phyloP scores from a whole-genome alignment of 768 basidiomycete species.

The Collybia nuda region DNA sequence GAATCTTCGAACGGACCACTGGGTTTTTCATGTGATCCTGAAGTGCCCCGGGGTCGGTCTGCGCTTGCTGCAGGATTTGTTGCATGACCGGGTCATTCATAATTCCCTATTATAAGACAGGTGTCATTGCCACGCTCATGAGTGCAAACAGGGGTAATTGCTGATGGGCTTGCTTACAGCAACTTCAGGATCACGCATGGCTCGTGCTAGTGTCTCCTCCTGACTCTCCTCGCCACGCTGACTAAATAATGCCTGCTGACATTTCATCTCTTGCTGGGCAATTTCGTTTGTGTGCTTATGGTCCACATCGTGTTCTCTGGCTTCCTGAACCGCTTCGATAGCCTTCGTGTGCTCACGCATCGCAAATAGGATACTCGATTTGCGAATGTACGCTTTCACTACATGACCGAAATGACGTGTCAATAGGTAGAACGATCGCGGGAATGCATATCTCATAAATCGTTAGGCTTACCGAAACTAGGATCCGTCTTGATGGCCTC shows the following conservation, averaged over 20 bases:
- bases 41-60: slow-evolving; percentile 82
- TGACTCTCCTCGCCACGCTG: slow-evolving; percentile 86
- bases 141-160: not conserved
- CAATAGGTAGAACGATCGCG: slow-evolving; percentile 1
- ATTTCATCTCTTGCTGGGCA: slow-evolving; percentile 74
- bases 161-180: slow-evolving; percentile 53
- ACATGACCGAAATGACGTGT: slow-evolving; percentile 4
- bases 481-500: slow-evolving; percentile 92
- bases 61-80: slow-evolving; percentile 92
- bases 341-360: slow-evolving; percentile 94
- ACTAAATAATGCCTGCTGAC: slow-evolving; percentile 73
- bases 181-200: slow-evolving; percentile 97
- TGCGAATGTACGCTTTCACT: slow-evolving; percentile 97
- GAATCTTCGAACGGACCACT: slow-evolving; percentile 73
- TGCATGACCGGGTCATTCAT: slow-evolving; percentile 95
- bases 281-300: slow-evolving; percentile 85
- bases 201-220: slow-evolving; percentile 88
- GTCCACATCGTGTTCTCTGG: slow-evolving; percentile 76
- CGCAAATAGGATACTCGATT: slow-evolving; percentile 76
- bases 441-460: not conserved
- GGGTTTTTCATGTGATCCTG: slow-evolving; percentile 98
- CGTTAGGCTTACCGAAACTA: slow-evolving; percentile 59
- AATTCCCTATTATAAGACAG: slow-evolving; percentile 50
- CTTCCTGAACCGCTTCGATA: slow-evolving; percentile 78
- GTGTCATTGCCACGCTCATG: slow-evolving; percentile 4